phyloP scores from a whole-genome alignment of 2,329 filamentous ascomycete genomes.

The Colletotrichum spinosum region DNA sequence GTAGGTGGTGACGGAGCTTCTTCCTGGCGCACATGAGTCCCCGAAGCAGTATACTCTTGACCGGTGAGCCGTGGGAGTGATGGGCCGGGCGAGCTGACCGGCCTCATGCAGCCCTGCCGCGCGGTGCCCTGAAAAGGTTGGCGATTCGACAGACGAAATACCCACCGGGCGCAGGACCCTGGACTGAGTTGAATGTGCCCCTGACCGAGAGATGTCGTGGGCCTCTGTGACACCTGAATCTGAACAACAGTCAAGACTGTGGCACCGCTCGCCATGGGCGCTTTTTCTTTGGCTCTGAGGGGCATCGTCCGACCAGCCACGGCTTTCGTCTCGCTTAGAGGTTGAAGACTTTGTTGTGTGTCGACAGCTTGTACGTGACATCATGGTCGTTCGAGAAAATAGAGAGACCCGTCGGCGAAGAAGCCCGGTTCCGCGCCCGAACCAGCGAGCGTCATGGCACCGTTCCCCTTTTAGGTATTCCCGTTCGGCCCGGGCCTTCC shows the following conservation, averaged over 20 bases:
- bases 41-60: neutral
- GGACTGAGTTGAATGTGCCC: neutral
- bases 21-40: too few species aligned
- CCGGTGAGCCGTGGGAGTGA: conserved; percentile 7
- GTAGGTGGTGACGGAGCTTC: too few species aligned
- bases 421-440: neutral
- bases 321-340: neutral
- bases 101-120: neutral
- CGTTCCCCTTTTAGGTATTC: neutral
- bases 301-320: neutral
- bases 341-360: neutral
- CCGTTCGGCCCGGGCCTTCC: conserved; percentile 1
- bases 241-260: neutral
- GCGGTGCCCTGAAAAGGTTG: neutral
- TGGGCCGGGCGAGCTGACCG: conserved; percentile 1
- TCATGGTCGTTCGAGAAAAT: neutral
- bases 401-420: neutral
- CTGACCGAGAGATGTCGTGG: neutral
- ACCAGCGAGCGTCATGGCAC: neutral
- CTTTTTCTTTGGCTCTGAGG: neutral
- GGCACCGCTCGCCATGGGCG: neutral
- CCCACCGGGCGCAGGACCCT: neutral
- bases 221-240: too few species aligned
- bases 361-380: neutral
- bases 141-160: neutral